Percentiles rank a stretch among this genome's conserved stretches.
Conservation (phyloP, 2,329 filamentous ascomycete species). For the Neocucurbitaria cava region DNA sequence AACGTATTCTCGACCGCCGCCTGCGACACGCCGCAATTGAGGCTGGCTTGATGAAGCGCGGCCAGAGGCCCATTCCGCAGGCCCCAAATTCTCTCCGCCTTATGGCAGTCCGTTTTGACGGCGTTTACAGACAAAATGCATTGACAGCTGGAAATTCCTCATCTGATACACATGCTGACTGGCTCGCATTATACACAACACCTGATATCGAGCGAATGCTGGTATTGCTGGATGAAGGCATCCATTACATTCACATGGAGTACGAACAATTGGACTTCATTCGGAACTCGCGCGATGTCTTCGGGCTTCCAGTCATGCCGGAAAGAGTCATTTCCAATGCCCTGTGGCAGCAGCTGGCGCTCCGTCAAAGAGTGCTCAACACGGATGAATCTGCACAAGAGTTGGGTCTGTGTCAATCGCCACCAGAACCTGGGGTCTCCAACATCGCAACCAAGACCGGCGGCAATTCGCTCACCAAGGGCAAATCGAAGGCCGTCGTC, state of each 20-base stretch:
- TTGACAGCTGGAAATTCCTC: conserved; percentile 44
- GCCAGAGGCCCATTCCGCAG: conserved; percentile 53
- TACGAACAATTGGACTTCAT: conserved; percentile 66
- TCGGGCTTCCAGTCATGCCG: conserved; percentile 62
- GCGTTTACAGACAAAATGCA: conserved; percentile 57
- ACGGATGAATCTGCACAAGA: conserved; percentile 60
- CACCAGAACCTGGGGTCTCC: conserved; percentile 44
- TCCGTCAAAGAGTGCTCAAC: conserved; percentile 63
- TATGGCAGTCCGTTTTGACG: conserved; percentile 61
- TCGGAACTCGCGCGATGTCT: conserved; percentile 57
- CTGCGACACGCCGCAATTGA: conserved; percentile 57
- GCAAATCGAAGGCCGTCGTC: conserved; percentile 51
- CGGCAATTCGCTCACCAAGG: conserved; percentile 46
- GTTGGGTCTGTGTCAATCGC: conserved; percentile 57
- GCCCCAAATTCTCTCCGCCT: conserved; percentile 57
- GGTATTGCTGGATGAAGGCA: conserved; percentile 64
- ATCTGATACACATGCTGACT: conserved; percentile 56
- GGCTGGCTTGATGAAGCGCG: conserved; percentile 55
- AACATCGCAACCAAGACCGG: conserved; percentile 25
- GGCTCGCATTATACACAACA: conserved; percentile 60
- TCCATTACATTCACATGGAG: conserved; percentile 66
- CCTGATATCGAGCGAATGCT: conserved; percentile 63
- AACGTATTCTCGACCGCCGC: conserved; percentile 61
- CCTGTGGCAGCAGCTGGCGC: conserved; percentile 64
- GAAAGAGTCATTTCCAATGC: conserved; percentile 63